Percentiles rank a stretch among this genome's conserved stretches.
Conservation (phyloP, 73 alveolate species). For the Loxodes magnus region DNA sequence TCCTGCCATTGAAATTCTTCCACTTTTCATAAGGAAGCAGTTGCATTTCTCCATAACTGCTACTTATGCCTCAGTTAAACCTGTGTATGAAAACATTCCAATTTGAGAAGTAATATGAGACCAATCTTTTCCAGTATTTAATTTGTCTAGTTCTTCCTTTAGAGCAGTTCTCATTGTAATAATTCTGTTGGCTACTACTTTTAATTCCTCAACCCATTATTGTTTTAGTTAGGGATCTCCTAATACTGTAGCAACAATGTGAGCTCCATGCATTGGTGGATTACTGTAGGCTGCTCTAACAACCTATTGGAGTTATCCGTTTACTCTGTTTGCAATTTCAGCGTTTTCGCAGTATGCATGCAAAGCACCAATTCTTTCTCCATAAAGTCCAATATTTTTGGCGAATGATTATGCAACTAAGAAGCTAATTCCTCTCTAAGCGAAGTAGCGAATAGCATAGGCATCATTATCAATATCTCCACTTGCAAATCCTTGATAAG, state of each 20-base stretch:
- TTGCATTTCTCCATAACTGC: constrained; percentile 70
- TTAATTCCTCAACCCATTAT: constrained; percentile 79
- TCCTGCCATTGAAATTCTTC: constrained; percentile 92
- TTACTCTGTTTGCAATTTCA: constrained; percentile 62
- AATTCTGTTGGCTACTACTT: constrained; percentile 74
- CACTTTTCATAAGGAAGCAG: constrained; percentile 66
- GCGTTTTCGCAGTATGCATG: constrained; percentile 73
- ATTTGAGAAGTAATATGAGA: constrained; percentile 69
- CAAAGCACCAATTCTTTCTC: constrained; percentile 91
- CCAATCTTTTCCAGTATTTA: constrained; percentile 80
- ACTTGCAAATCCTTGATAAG: constrained; percentile 95
- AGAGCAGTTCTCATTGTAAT: constrained; percentile 73
- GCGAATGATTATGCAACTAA: constrained; percentile 87
- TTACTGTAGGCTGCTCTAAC: constrained; percentile 78
- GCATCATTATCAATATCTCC: constrained; percentile 93
- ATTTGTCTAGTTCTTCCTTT: constrained; percentile 48
- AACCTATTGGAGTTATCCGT: constrained; percentile 56
- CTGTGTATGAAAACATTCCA: constrained; percentile 96
- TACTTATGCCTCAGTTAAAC: constrained; percentile 83
- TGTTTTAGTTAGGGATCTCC: constrained; percentile 54
- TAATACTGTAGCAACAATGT: constrained; percentile 67
- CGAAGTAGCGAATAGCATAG: constrained; percentile 67
- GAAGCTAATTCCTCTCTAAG: constrained; percentile 82
- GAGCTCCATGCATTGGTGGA: constrained; percentile 92
- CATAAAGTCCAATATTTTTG: constrained; percentile 95